A percentile compares a stretch with the other conserved stretches of the same genome.
These are phyloP conservation scores for Dactylonectria estremocensis DNA, from an alignment of 2,329 filamentous ascomycete species.

Conservation along the genomic window DNA sequence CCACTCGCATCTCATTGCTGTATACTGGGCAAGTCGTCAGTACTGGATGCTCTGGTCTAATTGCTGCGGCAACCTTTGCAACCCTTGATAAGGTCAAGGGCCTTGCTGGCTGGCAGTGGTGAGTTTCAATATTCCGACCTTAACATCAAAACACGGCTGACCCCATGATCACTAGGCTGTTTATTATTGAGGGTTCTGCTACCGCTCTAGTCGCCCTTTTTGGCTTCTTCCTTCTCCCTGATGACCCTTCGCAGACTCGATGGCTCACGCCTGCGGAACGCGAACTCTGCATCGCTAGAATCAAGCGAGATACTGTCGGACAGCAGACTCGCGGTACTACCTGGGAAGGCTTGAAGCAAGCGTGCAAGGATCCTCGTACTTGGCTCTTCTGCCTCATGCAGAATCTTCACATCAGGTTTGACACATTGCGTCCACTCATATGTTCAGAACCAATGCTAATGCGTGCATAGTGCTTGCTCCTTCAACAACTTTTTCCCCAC, in stretches of 20 bases:
- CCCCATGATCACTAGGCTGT: constrained; percentile 60
- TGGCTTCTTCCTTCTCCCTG: constrained; percentile 43
- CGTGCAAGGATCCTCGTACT: constrained; percentile 29
- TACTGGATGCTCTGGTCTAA: constrained; percentile 75
- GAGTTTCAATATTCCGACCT: not conserved
- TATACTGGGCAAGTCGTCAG: constrained; percentile 58
- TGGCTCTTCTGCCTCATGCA: constrained; percentile 38
- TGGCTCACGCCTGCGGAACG: constrained; percentile 60
- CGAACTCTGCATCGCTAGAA: constrained; percentile 54
- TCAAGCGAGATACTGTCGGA: constrained; percentile 57
- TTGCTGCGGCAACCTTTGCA: constrained; percentile 70
- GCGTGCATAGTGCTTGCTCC: constrained; percentile 24
- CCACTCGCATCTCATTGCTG: constrained; percentile 31
- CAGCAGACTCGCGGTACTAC: constrained; percentile 28
- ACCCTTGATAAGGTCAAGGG: constrained; percentile 58
- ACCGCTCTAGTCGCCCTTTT: constrained; percentile 41
- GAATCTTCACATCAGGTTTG: constrained; percentile 35
- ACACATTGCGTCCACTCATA: not conserved
- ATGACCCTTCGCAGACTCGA: constrained; percentile 58
- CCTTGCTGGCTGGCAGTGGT: constrained; percentile 70
- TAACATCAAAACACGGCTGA: not conserved
- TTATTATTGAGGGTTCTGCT: constrained; percentile 69
- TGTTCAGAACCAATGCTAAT: not conserved
- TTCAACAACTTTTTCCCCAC: constrained; percentile 44
- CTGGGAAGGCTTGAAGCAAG: constrained; percentile 32